Evolutionary conservation across 345 rosid species (phyloP).

Genomic region (Linum trigynum): DNA sequence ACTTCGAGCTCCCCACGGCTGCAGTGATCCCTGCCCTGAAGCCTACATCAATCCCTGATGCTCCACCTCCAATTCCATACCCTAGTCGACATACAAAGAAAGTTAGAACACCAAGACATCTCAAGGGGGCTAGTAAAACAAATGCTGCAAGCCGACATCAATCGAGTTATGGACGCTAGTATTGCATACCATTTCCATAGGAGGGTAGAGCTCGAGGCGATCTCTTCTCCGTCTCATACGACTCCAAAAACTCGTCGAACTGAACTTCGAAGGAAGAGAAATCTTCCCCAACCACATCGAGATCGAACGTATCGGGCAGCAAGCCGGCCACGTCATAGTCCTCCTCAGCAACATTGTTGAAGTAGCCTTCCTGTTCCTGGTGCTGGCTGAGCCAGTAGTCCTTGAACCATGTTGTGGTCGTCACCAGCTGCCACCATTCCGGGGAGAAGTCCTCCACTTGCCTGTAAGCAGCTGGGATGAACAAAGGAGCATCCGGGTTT

Average conservation of each 20-base stretch:
- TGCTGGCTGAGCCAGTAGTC: conserved; percentile 81
- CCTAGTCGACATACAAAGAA: too few relatives aligned
- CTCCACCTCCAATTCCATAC: too few relatives aligned
- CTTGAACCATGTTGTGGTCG: conserved; percentile 65
- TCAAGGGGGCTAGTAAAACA: too few relatives aligned
- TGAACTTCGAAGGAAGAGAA: conserved; percentile 32
- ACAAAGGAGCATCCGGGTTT: conserved; percentile 78
- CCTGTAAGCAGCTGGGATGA: conserved; percentile 65
- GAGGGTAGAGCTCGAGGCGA: conserved; percentile 8
- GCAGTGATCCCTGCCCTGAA: too few relatives aligned
- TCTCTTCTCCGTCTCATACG: conserved; percentile 18
- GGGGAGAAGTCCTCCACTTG: conserved; percentile 92
- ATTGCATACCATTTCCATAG: conserved; percentile 13
- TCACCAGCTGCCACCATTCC: conserved; percentile 88
- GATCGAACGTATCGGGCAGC: conserved; percentile 59
- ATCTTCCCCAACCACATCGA: conserved; percentile 39
- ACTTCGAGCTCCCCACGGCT: neutral
- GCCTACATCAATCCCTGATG: too few relatives aligned
- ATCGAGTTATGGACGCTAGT: neutral
- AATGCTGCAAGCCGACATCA: too few relatives aligned
- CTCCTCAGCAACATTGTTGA: conserved; percentile 32
- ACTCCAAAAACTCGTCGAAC: conserved; percentile 33
- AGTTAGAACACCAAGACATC: too few relatives aligned
- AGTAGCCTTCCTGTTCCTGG: conserved; percentile 47
- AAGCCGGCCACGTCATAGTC: conserved; percentile 34